A percentile compares a stretch with the other conserved stretches of the same genome.
phyloP scores from a whole-genome alignment of 2,329 filamentous ascomycete genomes.

The Sphaerostilbella broomeana region DNA sequence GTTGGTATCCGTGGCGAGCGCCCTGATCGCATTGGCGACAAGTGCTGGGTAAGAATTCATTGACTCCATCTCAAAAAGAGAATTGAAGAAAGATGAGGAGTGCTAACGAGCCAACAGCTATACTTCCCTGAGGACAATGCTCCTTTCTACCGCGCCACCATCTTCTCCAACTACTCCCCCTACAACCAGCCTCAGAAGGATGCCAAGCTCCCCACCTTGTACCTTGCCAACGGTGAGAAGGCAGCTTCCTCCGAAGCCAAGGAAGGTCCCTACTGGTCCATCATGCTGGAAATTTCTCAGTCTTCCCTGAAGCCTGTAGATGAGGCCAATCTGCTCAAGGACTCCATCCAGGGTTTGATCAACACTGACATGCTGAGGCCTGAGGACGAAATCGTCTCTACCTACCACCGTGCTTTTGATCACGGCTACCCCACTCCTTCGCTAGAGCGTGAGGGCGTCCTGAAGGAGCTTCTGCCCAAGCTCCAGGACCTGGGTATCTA shows the following conservation, averaged over 20 bases:
- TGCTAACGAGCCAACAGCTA: constrained; percentile 42
- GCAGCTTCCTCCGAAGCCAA: constrained; percentile 64
- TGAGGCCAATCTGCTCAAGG: constrained; percentile 72
- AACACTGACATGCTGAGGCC: constrained; percentile 96
- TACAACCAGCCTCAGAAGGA: constrained; percentile 87
- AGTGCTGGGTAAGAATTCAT: constrained; percentile 73
- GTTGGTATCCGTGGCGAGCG: constrained; percentile 87
- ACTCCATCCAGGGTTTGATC: constrained; percentile 92
- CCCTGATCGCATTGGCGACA: constrained; percentile 95
- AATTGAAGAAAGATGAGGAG: too few relatives aligned
- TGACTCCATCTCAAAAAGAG: too few relatives aligned
- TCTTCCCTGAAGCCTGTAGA: constrained; percentile 93
- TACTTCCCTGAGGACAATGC: constrained; percentile 99
- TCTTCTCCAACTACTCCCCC: constrained; percentile 99
- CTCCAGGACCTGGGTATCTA: constrained; percentile 87
- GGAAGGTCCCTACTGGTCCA: constrained; percentile 97
- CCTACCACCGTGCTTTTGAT: constrained; percentile 95
- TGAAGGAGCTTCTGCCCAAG: constrained; percentile 87
- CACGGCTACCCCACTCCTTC: constrained; percentile 96
- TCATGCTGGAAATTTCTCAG: constrained; percentile 98
- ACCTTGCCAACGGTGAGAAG: constrained; percentile 80
- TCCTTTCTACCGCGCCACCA: constrained; percentile 98
- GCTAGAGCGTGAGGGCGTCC: constrained; percentile 89
- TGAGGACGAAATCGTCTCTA: constrained; percentile 90
- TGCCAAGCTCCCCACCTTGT: constrained; percentile 78